A percentile compares a stretch with the other conserved stretches of the same genome.
Conservation (phyloP, 2,329 filamentous ascomycete species). For the Aaosphaeria arxii region DNA sequence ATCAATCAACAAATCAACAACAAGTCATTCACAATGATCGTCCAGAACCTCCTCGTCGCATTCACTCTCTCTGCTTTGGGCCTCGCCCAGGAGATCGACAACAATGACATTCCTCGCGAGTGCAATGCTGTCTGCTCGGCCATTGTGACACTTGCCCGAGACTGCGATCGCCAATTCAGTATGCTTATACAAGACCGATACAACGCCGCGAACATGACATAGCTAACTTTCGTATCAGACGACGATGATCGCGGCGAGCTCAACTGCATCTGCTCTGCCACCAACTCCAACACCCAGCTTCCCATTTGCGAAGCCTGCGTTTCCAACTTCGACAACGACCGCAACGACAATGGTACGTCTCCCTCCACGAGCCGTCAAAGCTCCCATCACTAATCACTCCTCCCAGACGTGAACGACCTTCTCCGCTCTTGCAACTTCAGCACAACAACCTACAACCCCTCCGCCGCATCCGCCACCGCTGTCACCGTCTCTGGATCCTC, state of each 20-base stretch:
- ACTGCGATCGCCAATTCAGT: slow-evolving; percentile 23
- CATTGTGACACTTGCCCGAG: slow-evolving; percentile 17
- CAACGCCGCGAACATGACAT: not conserved
- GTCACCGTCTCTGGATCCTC: slow-evolving; percentile 2
- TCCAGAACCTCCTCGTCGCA: slow-evolving; percentile 21
- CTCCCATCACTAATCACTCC: slow-evolving; percentile 1
- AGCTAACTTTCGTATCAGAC: not conserved
- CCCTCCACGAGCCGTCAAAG: not conserved
- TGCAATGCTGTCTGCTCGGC: slow-evolving; percentile 26
- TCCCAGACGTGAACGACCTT: slow-evolving; percentile 24
- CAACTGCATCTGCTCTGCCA: slow-evolving; percentile 28
- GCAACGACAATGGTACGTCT: slow-evolving; percentile 16
- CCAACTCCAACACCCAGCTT: slow-evolving; percentile 19
- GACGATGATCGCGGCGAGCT: slow-evolving; percentile 20
- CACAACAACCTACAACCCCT: slow-evolving; percentile 19
- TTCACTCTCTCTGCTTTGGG: slow-evolving; percentile 17
- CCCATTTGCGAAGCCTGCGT: slow-evolving; percentile 31
- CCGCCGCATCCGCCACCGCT: slow-evolving; percentile 9
- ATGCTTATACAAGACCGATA: not conserved
- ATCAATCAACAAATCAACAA: not conserved
- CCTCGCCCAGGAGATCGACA: slow-evolving; percentile 24
- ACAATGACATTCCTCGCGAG: slow-evolving; percentile 26
- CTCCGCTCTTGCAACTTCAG: slow-evolving; percentile 27
- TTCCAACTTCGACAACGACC: slow-evolving; percentile 17
- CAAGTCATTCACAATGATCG: slow-evolving; percentile 14